Base-by-base conservation (phyloP, 371 early-diverging fungal species). In the Mortierella sp. region DNA sequence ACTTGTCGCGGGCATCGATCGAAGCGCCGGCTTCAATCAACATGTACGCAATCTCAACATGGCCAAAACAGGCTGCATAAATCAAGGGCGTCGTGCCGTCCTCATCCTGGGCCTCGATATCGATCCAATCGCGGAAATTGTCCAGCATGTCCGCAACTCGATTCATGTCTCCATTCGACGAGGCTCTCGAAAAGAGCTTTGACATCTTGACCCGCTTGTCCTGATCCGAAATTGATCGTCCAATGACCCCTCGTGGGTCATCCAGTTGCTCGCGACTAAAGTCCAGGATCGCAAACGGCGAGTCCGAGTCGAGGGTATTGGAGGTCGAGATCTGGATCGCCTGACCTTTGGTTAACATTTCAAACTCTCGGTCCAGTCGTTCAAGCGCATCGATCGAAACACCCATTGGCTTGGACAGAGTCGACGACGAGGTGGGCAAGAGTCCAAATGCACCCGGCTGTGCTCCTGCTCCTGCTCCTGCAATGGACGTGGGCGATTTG, bases 41-140 rank as follows among this genome's bases (percentile, higher is more conserved):
- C 28, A 87, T 71, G 60, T 82, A 76, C 7, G 87, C 90, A 68
- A 93, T 84, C 51, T 89, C 87, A 6, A 81, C 62, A 74, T 94
- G 90, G 47, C 94, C 96, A 87, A 95, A 95, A 66, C 93, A 93
- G 7, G 93, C 90, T 5, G 95, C 92, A 72, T 92, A 94, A 60
- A 94, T 91, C 48, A 96, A 82, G 21, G 93, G 90, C 6, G 93
- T 88, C 14, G 86, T 87, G 15, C 96, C 96, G 69, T 93, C 94
- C 65, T 90, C 91, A 75, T 96, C 96, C 60, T 84, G 85, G 12
- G 85, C 89, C 82, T 96, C 84, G 46, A 94, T 85, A 75, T 94
- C 92, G 58, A 94, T 86, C 80, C 83, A 90, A 28, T 84, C 71
- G 57, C 43, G 82, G 25, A 83, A 81, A 46, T 86, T 72, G 23